Conservation (phyloP, 495 filamentous ascomycete species). For the Penicillium crystallinum region DNA sequence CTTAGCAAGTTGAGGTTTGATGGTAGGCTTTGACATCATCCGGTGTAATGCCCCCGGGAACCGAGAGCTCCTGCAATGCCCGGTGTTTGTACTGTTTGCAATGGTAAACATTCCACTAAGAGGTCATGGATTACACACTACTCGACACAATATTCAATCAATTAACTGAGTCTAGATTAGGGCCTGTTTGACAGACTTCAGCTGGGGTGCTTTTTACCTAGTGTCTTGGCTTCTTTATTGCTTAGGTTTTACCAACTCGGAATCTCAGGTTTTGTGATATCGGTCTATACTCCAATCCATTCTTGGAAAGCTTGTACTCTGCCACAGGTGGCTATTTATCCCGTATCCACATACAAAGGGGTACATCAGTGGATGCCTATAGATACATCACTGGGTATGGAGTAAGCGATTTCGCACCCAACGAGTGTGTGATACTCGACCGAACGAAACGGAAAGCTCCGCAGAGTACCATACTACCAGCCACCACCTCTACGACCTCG, state of each 20-base stretch:
- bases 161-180: not conserved
- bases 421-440: no score
- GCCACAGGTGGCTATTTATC: no score
- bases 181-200: not conserved
- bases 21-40: conserved; percentile 40
- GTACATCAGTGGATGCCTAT: no score
- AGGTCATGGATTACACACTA: conserved; percentile 17
- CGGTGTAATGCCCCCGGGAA: conserved; percentile 18
- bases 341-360: no score
- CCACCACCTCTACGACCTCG: not conserved
- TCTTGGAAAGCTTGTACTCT: no score
- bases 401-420: no score
- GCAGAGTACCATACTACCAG: not conserved
- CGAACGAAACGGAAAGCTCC: not conserved
- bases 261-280: not conserved
- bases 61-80: conserved; percentile 20
- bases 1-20: conserved; percentile 10
- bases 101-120: conserved; percentile 9
- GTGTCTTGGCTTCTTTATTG: no score
- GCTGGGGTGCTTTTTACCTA: not conserved
- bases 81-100: conserved; percentile 40
- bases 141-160: not conserved
- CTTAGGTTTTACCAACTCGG: not conserved
- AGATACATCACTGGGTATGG: no score
- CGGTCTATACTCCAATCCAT: not conserved